Conservation (phyloP, 805 yeast species). For the Candida pseudofarinosa region DNA sequence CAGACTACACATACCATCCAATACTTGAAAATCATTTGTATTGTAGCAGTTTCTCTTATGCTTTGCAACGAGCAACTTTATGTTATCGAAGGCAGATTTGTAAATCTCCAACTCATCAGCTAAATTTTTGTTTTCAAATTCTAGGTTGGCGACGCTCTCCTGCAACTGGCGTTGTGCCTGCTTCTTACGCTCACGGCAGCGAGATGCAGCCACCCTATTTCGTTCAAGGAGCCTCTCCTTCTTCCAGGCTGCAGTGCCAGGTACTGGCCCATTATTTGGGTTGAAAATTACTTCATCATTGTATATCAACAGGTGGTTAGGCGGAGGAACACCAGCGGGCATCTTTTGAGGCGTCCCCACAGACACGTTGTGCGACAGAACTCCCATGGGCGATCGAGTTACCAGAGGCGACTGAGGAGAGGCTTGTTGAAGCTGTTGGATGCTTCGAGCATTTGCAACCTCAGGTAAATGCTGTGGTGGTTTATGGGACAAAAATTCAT, state of each 20-base stretch:
- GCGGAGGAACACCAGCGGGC: slow-evolving; percentile 43
- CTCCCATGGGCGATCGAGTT: not conserved
- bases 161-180: slow-evolving; percentile 66
- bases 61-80: slow-evolving; percentile 10
- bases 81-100: slow-evolving; percentile 15
- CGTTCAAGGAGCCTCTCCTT: slow-evolving; percentile 58
- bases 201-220: slow-evolving; percentile 64
- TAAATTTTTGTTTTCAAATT: slow-evolving; percentile 37
- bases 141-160: slow-evolving; percentile 50
- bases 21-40: not conserved
- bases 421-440: not conserved
- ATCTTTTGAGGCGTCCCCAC: no score
- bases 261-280: slow-evolving; percentile 53
- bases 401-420: not conserved
- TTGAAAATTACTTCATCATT: slow-evolving; percentile 53
- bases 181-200: slow-evolving; percentile 65
- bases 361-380: no score
- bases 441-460: not conserved
- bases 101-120: slow-evolving; percentile 17
- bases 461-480: not conserved
- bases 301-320: slow-evolving; percentile 49
- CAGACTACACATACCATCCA: not conserved
- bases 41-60: not conserved
- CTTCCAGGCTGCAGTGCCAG: slow-evolving; percentile 68
- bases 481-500: not conserved